Conservation (phyloP, 1,284 basidiomycete genomes). For the Fistulinella cinereoalba region DNA sequence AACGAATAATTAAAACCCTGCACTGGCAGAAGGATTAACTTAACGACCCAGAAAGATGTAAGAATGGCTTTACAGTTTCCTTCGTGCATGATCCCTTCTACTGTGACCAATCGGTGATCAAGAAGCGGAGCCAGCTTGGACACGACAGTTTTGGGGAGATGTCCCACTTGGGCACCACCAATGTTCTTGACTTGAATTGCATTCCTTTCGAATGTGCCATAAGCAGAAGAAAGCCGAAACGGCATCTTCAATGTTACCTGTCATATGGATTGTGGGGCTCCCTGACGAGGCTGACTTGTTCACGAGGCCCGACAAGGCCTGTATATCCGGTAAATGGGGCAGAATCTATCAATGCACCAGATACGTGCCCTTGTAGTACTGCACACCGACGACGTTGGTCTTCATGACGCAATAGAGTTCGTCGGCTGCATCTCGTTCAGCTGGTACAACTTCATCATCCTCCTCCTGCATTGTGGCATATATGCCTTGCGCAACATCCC, state of each 20-base stretch:
- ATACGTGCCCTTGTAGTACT: conserved; percentile 68
- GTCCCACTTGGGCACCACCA: conserved; percentile 69
- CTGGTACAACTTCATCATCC: conserved; percentile 42
- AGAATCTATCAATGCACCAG: not conserved
- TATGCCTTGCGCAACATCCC: conserved; percentile 12
- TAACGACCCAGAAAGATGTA: not conserved
- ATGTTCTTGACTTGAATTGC: conserved; percentile 82
- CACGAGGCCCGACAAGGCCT: conserved; percentile 75
- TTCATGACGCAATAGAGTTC: conserved; percentile 63
- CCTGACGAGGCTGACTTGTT: conserved; percentile 71
- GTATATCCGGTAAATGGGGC: conserved; percentile 2
- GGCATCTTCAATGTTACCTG: conserved; percentile 37
- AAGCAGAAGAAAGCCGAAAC: not conserved
- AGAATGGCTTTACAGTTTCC: conserved; percentile 59
- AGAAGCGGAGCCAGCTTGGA: conserved; percentile 66
- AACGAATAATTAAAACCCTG: conserved; percentile 51
- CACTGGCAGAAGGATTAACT: conserved; percentile 38
- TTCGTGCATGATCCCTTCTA: conserved; percentile 74
- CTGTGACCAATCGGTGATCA: conserved; percentile 57
- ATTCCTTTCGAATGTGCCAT: conserved; percentile 44
- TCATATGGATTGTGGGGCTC: conserved; percentile 73
- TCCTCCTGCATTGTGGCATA: conserved; percentile 26
- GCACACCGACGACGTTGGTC: conserved; percentile 74
- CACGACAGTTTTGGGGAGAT: conserved; percentile 66
- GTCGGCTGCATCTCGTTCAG: conserved; percentile 50